Evolutionary conservation across 495 filamentous ascomycete genomes (phyloP).

Genomic region (Saxophila tyrrhenica): DNA sequence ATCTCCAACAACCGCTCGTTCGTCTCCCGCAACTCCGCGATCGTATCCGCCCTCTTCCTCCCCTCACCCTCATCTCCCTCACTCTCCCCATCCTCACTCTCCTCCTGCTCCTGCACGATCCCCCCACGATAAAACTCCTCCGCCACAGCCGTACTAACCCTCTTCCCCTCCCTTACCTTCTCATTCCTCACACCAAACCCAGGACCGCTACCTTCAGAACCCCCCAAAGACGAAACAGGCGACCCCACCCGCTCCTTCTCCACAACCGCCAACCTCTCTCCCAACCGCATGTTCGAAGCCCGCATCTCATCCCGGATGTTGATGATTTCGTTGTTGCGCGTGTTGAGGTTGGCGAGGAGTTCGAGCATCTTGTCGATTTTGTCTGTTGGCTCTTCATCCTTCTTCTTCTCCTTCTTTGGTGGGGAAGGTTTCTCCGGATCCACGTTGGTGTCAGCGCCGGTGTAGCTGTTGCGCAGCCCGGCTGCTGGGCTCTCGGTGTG

Average conservation of each 20-base stretch:
- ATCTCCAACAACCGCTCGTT: conserved; percentile 8
- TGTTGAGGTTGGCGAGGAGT: conserved; percentile 3
- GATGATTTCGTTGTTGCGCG: conserved; percentile 7
- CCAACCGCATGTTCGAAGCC: conserved; percentile 1
- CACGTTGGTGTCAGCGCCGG: background rate
- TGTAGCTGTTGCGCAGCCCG: background rate
- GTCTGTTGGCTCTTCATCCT: background rate
- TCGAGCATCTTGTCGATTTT: conserved; percentile 11
- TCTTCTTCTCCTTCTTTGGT: background rate
- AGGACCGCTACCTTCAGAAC: background rate
- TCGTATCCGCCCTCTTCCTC: conserved; percentile 1
- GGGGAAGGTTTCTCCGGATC: conserved; percentile 4
- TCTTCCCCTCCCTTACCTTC: background rate
- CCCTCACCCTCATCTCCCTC: background rate
- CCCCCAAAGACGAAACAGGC: background rate
- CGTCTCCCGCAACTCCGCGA: conserved; percentile 6
- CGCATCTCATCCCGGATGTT: conserved; percentile 15
- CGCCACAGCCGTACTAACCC: conserved; percentile 7
- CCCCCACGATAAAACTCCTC: conserved; percentile 15
- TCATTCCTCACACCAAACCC: background rate
- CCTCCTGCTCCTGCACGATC: background rate
- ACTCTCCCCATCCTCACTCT: background rate
- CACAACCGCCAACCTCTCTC: conserved; percentile 6
- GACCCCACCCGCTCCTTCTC: conserved; percentile 4
- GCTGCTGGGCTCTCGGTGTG: background rate